Conservation (phyloP, 257 asterid genomes). For the Plectranthus barbatus region DNA sequence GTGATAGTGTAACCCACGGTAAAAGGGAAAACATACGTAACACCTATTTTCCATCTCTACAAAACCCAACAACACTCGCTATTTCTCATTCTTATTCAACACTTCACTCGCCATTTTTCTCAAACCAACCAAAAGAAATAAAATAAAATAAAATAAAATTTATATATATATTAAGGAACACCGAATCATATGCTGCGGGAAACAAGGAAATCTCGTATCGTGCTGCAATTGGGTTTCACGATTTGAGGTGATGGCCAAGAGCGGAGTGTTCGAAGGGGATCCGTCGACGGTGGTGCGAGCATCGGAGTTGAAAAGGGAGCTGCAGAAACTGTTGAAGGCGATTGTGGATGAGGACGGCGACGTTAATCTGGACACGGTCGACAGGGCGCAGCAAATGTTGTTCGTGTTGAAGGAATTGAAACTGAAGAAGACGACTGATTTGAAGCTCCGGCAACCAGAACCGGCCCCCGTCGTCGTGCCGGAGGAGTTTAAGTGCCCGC, state of each 20-base stretch:
- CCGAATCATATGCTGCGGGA: conserved; percentile 1
- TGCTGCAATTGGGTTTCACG: not conserved
- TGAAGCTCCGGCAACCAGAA: conserved; percentile 17
- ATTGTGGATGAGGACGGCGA: conserved; percentile 61
- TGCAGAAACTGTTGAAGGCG: conserved; percentile 53
- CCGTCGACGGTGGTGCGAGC: conserved; percentile 37
- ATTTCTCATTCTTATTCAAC: conserved; percentile 30
- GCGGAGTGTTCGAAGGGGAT: conserved; percentile 54
- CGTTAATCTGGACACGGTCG: conserved; percentile 50
- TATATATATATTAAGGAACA: too few species aligned
- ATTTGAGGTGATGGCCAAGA: conserved; percentile 63
- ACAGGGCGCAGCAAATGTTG: conserved; percentile 49
- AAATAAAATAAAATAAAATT: too few species aligned
- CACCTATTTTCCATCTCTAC: conserved; percentile 12
- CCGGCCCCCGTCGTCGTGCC: conserved; percentile 36
- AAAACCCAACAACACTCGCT: not conserved
- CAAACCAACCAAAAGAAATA: not conserved
- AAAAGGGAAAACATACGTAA: not conserved
- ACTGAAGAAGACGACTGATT: conserved; percentile 33
- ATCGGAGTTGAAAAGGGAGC: conserved; percentile 56
- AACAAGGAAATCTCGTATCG: not conserved
- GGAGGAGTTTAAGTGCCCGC: too few species aligned
- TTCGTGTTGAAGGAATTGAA: conserved; percentile 54
- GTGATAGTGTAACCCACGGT: conserved; percentile 10
- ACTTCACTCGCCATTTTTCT: conserved; percentile 24